Conservation (phyloP, 1,284 basidiomycete species). For the Boletus semigastroideus region DNA sequence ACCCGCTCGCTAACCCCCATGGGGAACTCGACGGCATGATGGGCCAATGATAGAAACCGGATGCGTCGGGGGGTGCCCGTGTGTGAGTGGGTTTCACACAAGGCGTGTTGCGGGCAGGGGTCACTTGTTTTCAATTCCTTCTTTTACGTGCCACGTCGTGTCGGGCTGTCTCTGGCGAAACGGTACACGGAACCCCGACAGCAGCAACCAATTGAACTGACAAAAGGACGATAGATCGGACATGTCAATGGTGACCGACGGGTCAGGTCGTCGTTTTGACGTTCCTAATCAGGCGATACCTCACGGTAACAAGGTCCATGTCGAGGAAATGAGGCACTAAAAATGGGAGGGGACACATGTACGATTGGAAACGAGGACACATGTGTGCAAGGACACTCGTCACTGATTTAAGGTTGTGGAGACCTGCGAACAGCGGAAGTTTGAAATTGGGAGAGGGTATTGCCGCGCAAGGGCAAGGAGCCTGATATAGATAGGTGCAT, state of each 20-base stretch:
- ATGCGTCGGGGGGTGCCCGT: not conserved
- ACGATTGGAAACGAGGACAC: slow-evolving; percentile 10
- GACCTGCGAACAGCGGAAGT: slow-evolving; percentile 9
- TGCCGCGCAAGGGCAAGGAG: slow-evolving; percentile 15
- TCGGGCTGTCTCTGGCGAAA: slow-evolving; percentile 13
- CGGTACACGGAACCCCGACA: not conserved
- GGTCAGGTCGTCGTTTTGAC: slow-evolving; percentile 5
- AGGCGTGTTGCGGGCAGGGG: not conserved
- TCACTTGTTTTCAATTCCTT: not conserved
- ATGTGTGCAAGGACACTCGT: slow-evolving; percentile 9
- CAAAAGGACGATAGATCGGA: slow-evolving; percentile 8
- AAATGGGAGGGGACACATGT: slow-evolving; percentile 4
- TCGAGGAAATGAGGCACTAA: slow-evolving; percentile 24
- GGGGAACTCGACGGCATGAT: not conserved
- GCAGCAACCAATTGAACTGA: slow-evolving; percentile 10
- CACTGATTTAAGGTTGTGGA: slow-evolving; percentile 17
- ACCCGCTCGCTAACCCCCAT: not conserved
- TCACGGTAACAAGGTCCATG: slow-evolving; percentile 23
- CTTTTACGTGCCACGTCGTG: slow-evolving; percentile 1
- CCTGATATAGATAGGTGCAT: slow-evolving; percentile 19
- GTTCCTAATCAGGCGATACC: slow-evolving; percentile 6
- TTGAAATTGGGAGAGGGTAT: slow-evolving; percentile 28
- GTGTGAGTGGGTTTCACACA: slow-evolving; percentile 4
- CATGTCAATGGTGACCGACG: slow-evolving; percentile 1
- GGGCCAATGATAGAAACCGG: not conserved